Conservation (phyloP, 106 monocot species). For the Dendrobium catenatum region DNA sequence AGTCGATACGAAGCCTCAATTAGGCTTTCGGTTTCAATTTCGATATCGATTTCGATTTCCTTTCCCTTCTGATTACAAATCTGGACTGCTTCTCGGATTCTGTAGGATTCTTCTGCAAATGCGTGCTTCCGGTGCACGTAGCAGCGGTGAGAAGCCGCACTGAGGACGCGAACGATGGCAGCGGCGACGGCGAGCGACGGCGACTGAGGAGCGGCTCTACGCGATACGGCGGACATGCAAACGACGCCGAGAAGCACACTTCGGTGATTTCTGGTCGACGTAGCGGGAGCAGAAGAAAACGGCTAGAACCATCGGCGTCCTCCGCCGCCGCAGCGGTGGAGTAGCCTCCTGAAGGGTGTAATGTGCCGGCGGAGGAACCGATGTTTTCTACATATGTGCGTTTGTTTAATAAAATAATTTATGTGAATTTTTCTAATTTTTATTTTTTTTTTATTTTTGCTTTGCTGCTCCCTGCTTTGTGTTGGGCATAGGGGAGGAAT, state of each 20-base stretch:
- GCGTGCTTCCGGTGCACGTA: conserved; percentile 59
- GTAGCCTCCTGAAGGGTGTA: not conserved
- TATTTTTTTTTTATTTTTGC: not conserved
- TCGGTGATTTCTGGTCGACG: not conserved
- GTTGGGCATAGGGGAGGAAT: too few relatives aligned
- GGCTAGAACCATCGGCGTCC: not conserved
- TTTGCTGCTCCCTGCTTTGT: too few relatives aligned
- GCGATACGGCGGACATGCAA: not conserved
- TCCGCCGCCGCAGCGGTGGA: not conserved
- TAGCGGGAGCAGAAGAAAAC: conserved; percentile 2
- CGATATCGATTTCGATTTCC: not conserved
- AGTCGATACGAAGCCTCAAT: not conserved
- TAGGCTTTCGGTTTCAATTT: too few relatives aligned
- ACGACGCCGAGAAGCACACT: not conserved
- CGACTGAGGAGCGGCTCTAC: conserved; percentile 26
- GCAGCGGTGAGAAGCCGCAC: conserved; percentile 30
- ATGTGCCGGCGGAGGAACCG: not conserved
- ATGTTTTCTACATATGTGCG: not conserved
- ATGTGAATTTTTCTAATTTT: not conserved
- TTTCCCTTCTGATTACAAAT: not conserved
- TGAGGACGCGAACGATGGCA: conserved; percentile 7
- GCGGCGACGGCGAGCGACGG: conserved; percentile 19
- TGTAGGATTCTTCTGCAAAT: conserved; percentile 67
- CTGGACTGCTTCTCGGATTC: not conserved
- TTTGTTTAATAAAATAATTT: not conserved